A percentile compares a stretch with the other conserved stretches of the same genome.
Evolutionary conservation across 1,284 basidiomycete genomes (phyloP).

Genomic region (Tilletia walkeri): DNA sequence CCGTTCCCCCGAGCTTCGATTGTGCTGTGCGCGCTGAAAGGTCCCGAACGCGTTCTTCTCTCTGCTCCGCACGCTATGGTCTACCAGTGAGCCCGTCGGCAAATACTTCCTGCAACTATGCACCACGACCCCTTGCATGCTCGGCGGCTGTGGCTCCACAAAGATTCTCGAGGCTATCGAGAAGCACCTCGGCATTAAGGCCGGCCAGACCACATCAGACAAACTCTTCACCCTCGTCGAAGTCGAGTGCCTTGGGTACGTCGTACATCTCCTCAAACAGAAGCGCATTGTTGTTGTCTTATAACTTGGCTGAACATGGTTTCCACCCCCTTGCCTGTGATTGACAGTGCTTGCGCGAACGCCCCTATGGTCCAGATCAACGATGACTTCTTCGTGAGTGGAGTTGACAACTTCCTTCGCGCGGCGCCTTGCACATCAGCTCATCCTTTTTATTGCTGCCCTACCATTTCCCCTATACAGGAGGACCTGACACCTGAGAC

Average conservation of each 20-base stretch:
- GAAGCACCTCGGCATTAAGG: conserved; percentile 75
- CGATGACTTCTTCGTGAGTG: conserved; percentile 88
- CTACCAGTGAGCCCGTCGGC: conserved; percentile 81
- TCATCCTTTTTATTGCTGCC: background rate
- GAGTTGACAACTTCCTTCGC: background rate
- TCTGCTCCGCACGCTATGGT: background rate
- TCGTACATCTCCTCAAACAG: background rate
- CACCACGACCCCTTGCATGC: conserved; percentile 98
- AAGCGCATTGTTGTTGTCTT: background rate
- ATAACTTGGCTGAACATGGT: background rate
- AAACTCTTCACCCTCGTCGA: conserved; percentile 97
- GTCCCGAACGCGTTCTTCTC: conserved; percentile 16
- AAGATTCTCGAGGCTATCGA: conserved; percentile 84
- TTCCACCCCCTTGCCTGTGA: background rate
- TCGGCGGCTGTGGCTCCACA: conserved; percentile 78
- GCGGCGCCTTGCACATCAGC: too few relatives aligned
- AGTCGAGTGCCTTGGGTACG: conserved; percentile 82
- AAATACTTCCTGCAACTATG: conserved; percentile 95
- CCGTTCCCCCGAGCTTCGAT: too few relatives aligned
- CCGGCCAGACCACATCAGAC: conserved; percentile 88
- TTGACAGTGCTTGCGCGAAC: conserved; percentile 80
- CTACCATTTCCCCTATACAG: conserved; percentile 57
- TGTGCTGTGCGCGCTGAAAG: background rate
- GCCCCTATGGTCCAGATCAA: conserved; percentile 98
- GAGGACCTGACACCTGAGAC: conserved; percentile 94